Base-by-base conservation (phyloP, 2,329 filamentous ascomycete genomes). In the Exophiala bonariae region DNA sequence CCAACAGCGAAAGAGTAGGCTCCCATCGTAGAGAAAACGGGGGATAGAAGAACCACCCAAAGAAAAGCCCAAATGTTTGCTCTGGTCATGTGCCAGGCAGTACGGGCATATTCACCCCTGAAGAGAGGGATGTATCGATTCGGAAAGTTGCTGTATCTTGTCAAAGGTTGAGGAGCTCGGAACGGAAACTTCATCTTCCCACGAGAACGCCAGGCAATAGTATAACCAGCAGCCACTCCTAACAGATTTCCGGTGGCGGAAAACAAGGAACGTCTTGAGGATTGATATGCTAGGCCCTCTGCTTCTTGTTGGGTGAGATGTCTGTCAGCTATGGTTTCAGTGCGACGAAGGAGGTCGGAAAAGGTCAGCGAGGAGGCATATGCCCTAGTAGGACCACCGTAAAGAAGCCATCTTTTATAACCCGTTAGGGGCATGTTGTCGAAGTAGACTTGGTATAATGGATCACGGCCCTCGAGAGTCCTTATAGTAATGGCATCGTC, bases 101-200 rank as follows among this genome's bases (percentile, higher is more conserved):
- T 37, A 26, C 49, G 45, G 3, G 57, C 57, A 10, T 26, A 18
- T 20, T 33, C 38, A 10, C 57, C 57, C 14, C 41, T 52, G 18
- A 58, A 19, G 9, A 59, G 31, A 3, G 57, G 40, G n/a, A 52
- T 5, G 16, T 33, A 32, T 19, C 41, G 38, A 19, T 39, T 45
- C 1, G 57, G 57, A 33, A 59, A 59, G 35, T 31, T 43, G 20
- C 54, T 47, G 35, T 59, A 59, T 31, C 39, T 44, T 32, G 56
- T 49, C 30, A 54, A 22, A 2, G 56, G 53, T 23, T 58, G 55
- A n/a, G 56, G 30, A 30, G 49, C 44, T 13, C 49, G 38, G 31
- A 59, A 55, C 23, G 57, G 57, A 28, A 59, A 59, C 33, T 59
- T 59, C 53, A 59, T 57, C 16, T 50, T 49, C 33, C 46, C 53